phyloP scores from a whole-genome alignment of 1,284 basidiomycete species.

The Pseudozyma flocculosa region DNA sequence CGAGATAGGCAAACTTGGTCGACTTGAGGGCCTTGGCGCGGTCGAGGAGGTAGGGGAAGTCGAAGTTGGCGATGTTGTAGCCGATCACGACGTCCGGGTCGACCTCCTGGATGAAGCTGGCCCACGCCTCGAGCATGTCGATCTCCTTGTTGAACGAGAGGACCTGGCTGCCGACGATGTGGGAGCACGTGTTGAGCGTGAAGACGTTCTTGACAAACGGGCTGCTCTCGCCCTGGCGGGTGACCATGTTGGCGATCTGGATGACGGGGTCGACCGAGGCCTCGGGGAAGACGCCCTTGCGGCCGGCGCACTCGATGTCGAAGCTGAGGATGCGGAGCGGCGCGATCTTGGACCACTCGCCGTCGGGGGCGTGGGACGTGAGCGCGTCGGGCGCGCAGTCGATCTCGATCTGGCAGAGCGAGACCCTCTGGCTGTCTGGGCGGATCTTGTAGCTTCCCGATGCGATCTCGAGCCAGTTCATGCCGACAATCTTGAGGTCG shows the following conservation, averaged over 20 bases:
- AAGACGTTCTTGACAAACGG: conserved; percentile 58
- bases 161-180: conserved; percentile 56
- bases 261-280: conserved; percentile 54
- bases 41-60: conserved; percentile 57
- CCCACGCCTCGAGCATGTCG: conserved; percentile 55
- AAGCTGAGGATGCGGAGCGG: conserved; percentile 56
- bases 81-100: conserved; percentile 57
- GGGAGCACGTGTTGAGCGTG: conserved; percentile 54
- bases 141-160: conserved; percentile 51
- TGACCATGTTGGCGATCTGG: conserved; percentile 58
- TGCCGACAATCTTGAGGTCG: conserved; percentile 55
- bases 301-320: conserved; percentile 58
- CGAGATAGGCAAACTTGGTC: conserved; percentile 52
- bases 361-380: conserved; percentile 49
- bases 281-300: conserved; percentile 57
- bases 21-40: conserved; percentile 55
- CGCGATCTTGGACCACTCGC: conserved; percentile 55
- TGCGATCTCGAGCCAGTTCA: conserved; percentile 55
- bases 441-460: conserved; percentile 51
- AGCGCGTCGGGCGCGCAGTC: conserved; percentile 50
- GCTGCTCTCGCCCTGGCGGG: conserved; percentile 53
- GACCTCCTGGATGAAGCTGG: conserved; percentile 52
- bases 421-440: conserved; percentile 30
- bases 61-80: conserved; percentile 58
- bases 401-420: conserved; percentile 55